Evolutionary conservation across 1,284 basidiomycete species (phyloP).

Genomic region (Sanghuangporus baumii): DNA sequence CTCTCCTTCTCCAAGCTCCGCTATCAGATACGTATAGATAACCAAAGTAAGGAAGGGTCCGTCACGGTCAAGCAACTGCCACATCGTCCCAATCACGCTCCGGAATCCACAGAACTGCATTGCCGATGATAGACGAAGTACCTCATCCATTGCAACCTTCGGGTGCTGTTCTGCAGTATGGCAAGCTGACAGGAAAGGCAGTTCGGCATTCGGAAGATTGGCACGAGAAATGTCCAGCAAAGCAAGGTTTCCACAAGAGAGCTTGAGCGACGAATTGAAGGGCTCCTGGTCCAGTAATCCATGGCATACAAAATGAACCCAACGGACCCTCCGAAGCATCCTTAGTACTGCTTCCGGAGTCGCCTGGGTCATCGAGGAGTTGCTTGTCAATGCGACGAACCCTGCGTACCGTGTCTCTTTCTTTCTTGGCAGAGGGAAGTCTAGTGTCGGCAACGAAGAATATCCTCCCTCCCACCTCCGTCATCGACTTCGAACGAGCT

Average conservation of each 20-base stretch:
- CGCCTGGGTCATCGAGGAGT: neutral
- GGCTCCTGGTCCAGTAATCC: neutral
- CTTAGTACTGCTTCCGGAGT: neutral
- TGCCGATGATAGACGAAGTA: conserved; percentile 30
- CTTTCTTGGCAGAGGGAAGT: neutral
- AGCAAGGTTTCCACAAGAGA: conserved; percentile 9
- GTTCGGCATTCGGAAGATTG: conserved; percentile 25
- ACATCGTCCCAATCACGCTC: conserved; percentile 36
- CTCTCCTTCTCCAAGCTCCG: neutral
- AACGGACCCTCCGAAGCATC: neutral
- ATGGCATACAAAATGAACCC: neutral
- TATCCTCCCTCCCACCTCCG: too few species aligned
- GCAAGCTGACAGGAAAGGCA: conserved; percentile 33
- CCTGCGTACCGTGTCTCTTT: neutral
- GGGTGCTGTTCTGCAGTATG: conserved; percentile 19
- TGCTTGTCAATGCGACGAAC: neutral
- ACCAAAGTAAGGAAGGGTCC: conserved; percentile 14
- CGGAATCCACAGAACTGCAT: conserved; percentile 31
- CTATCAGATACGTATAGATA: neutral
- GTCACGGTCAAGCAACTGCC: conserved; percentile 27
- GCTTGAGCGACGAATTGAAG: neutral
- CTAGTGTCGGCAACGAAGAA: neutral
- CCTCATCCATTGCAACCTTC: conserved; percentile 26
- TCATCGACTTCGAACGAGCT: neutral
- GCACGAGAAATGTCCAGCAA: conserved; percentile 26